These are phyloP conservation scores for Phytophthora cryptogea DNA, from an alignment of 352 stramenopile species.

Conservation along the genomic window DNA sequence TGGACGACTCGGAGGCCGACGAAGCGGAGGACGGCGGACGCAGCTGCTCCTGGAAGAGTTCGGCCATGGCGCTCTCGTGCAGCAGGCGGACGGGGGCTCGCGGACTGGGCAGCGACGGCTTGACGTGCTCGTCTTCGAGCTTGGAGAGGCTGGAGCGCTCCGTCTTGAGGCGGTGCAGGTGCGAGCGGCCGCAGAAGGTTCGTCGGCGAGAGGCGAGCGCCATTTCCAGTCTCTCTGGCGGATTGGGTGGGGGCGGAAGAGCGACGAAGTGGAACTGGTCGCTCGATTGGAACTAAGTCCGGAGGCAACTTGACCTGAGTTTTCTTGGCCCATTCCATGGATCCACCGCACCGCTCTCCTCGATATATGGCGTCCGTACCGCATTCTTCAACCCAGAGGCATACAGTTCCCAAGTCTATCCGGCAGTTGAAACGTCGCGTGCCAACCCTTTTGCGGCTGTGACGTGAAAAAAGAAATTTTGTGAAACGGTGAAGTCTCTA, in stretches of 20 bases:
- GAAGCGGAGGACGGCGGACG: slow-evolving; percentile 13
- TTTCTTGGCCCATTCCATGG: slow-evolving; percentile 26
- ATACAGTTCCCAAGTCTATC: no score
- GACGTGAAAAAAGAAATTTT: not conserved
- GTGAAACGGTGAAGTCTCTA: slow-evolving; percentile 1
- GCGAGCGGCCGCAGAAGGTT: slow-evolving; percentile 36
- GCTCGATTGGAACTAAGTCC: no score
- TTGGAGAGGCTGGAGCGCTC: slow-evolving; percentile 38
- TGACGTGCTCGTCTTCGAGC: slow-evolving; percentile 27
- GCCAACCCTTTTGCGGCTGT: no score
- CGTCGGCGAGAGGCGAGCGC: slow-evolving; percentile 30
- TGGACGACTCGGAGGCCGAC: slow-evolving; percentile 34
- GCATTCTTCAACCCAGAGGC: no score
- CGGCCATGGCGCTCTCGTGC: slow-evolving; percentile 45
- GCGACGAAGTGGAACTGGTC: slow-evolving; percentile 1
- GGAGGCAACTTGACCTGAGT: slow-evolving; percentile 29
- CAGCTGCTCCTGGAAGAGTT: slow-evolving; percentile 53
- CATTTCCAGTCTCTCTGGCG: slow-evolving; percentile 16
- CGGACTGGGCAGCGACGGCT: slow-evolving; percentile 20
- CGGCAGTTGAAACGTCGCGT: no score
- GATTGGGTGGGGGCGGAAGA: slow-evolving; percentile 8
- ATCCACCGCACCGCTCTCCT: not conserved
- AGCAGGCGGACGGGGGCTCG: slow-evolving; percentile 34
- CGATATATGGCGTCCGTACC: no score
- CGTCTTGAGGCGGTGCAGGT: slow-evolving; percentile 33